Conservation (phyloP, 2,329 filamentous ascomycete species). For the Exophiala sideris region DNA sequence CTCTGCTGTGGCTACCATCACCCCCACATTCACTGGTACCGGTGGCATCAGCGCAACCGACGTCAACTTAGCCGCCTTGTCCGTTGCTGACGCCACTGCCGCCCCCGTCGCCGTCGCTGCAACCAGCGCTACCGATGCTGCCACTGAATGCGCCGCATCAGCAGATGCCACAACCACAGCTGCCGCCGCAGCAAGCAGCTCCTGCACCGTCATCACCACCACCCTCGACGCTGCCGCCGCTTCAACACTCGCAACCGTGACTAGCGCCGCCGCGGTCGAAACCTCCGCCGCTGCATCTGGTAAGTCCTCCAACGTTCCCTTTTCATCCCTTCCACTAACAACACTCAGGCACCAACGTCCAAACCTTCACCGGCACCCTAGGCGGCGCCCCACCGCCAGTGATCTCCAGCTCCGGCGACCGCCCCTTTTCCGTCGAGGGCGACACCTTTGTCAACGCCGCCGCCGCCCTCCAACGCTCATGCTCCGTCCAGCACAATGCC, state of each 20-base stretch:
- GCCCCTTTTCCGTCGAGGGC: constrained; percentile 57
- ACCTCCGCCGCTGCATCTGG: not conserved
- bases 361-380: constrained; percentile 46
- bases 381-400: constrained; percentile 55
- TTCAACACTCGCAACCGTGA: not conserved
- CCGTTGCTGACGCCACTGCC: constrained; percentile 2
- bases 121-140: not conserved
- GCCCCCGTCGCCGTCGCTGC: not conserved
- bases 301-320: not conserved
- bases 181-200: not conserved
- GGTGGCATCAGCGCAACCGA: constrained; percentile 12
- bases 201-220: constrained; percentile 14
- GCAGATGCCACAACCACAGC: not conserved
- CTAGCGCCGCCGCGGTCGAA: not conserved
- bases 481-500: constrained; percentile 61
- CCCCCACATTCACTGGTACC: constrained; percentile 9
- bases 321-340: not conserved
- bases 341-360: constrained; percentile 13
- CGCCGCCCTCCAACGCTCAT: constrained; percentile 59
- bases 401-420: constrained; percentile 47
- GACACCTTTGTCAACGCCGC: constrained; percentile 56
- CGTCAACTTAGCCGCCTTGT: constrained; percentile 3
- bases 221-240: not conserved
- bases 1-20: constrained; percentile 44
- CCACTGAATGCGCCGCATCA: not conserved